These are phyloP conservation scores for Monilinia fructigena DNA, from an alignment of 2,329 filamentous ascomycete genomes.

Conservation along the genomic window DNA sequence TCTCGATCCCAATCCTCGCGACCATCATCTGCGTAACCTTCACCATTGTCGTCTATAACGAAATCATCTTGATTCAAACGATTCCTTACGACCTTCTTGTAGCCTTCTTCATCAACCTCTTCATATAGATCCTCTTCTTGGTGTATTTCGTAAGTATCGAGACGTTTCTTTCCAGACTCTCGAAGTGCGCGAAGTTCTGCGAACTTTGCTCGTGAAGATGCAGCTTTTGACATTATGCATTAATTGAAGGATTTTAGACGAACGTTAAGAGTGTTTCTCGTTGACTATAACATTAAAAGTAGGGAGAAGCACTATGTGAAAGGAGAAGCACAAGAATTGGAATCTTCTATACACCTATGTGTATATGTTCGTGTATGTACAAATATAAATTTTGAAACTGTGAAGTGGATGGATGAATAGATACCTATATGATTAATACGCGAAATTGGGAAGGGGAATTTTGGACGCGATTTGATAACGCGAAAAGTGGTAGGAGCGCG, in stretches of 20 bases:
- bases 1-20: conserved; percentile 80
- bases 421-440: background rate
- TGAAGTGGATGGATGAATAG: background rate
- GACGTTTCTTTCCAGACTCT: conserved; percentile 85
- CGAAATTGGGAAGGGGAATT: conserved; percentile 17
- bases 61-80: conserved; percentile 94
- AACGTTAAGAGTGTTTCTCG: conserved; percentile 2
- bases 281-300: conserved; percentile 2
- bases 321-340: background rate
- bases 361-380: background rate
- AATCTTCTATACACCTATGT: background rate
- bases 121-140: conserved; percentile 87
- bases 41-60: conserved; percentile 96
- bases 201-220: conserved; percentile 48
- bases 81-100: conserved; percentile 91
- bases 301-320: background rate
- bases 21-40: conserved; percentile 94
- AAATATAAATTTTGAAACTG: background rate
- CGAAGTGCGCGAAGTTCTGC: conserved; percentile 83
- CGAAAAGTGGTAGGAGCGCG: conserved; percentile 20
- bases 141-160: conserved; percentile 82
- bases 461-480: conserved; percentile 12
- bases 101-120: conserved; percentile 93
- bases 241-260: conserved; percentile 1
- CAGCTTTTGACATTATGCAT: conserved; percentile 40